Evolutionary conservation across 1,139 yeast species (phyloP).

Genomic region (Candida frijolesensis): DNA sequence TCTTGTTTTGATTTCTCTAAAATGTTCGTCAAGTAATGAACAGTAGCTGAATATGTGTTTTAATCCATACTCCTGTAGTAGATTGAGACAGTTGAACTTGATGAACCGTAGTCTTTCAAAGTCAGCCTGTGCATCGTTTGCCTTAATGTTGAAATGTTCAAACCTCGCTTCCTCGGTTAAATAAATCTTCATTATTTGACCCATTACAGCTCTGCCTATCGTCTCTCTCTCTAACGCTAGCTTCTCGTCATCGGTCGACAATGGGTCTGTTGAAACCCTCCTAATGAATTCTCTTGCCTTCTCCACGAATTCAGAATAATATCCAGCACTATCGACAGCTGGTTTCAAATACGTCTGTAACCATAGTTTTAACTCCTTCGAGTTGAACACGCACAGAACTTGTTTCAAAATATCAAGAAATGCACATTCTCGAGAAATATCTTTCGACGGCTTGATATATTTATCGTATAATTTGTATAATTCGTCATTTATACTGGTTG

Average conservation of each 20-base stretch:
- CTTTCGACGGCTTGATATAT: constrained; percentile 34
- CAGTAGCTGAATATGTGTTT: constrained; percentile 35
- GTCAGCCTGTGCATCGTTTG: constrained; percentile 31
- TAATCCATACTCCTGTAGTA: constrained; percentile 45
- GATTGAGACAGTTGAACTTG: constrained; percentile 39
- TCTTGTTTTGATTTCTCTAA: constrained; percentile 32
- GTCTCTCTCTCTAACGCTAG: constrained; percentile 23
- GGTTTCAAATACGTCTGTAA: constrained; percentile 51
- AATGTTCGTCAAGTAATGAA: constrained; percentile 31
- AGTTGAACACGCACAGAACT: constrained; percentile 41
- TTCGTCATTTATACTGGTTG: constrained; percentile 49
- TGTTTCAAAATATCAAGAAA: constrained; percentile 50
- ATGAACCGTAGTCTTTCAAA: constrained; percentile 55
- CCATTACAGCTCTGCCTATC: constrained; percentile 30
- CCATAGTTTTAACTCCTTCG: constrained; percentile 52
- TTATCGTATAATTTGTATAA: constrained; percentile 46
- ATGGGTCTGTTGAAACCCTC: constrained; percentile 28
- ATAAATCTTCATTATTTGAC: constrained; percentile 32
- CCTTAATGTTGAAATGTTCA: constrained; percentile 24
- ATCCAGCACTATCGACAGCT: constrained; percentile 66
- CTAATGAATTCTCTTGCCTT: constrained; percentile 45
- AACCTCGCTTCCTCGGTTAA: constrained; percentile 20
- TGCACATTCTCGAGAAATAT: constrained; percentile 37
- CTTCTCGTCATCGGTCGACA: constrained; percentile 29
- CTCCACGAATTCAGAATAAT: constrained; percentile 39